These are phyloP conservation scores for Aspergillus mulundensis DNA, from an alignment of 495 filamentous ascomycete genomes.

Conservation along the genomic window DNA sequence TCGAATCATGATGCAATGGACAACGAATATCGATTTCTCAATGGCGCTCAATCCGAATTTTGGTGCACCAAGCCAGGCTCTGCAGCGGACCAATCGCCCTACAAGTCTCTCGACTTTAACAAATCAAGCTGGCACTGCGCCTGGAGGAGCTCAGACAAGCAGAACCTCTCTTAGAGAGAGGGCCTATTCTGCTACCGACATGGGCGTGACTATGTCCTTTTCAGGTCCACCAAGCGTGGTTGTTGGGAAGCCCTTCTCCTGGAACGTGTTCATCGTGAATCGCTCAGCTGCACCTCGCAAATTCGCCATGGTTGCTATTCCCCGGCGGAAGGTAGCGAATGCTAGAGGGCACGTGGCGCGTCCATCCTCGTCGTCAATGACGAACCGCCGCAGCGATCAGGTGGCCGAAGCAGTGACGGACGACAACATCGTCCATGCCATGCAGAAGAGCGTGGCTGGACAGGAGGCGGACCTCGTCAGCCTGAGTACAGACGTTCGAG, in stretches of 20 bases:
- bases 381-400: constrained; percentile 40
- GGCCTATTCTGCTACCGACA: constrained; percentile 48
- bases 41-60: constrained; percentile 58
- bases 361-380: constrained; percentile 44
- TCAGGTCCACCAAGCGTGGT: constrained; percentile 57
- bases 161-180: constrained; percentile 52
- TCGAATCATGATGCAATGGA: constrained; percentile 74
- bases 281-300: constrained; percentile 64
- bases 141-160: constrained; percentile 36
- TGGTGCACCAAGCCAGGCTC: constrained; percentile 56
- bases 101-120: constrained; percentile 48
- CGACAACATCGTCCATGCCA: constrained; percentile 76
- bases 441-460: constrained; percentile 69
- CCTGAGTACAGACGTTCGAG: constrained; percentile 75
- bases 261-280: constrained; percentile 88
- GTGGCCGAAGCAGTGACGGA: constrained; percentile 79
- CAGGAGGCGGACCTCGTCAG: constrained; percentile 73
- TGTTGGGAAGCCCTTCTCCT: constrained; percentile 75
- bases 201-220: constrained; percentile 74
- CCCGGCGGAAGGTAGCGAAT: constrained; percentile 68
- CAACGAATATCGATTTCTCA: constrained; percentile 77
- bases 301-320: constrained; percentile 74
- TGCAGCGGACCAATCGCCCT: constrained; percentile 49
- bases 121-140: constrained; percentile 26
- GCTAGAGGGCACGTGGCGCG: constrained; percentile 53